Evolutionary conservation across 164 flowering plant species (phyloP).

Genomic region (Kalanchoe fedtschenkoi): DNA sequence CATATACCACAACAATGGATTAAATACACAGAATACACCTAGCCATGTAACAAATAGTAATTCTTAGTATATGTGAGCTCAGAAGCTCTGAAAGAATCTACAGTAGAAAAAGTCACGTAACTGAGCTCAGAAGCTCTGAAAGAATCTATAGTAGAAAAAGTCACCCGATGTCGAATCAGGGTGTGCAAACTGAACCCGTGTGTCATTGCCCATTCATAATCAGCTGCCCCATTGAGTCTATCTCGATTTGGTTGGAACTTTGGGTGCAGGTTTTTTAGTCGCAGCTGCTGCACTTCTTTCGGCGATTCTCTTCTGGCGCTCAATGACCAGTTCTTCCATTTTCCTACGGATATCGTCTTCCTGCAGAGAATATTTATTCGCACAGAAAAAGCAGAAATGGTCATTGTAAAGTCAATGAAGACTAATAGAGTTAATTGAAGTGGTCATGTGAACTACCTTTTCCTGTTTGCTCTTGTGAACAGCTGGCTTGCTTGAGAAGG

Average conservation of each 20-base stretch:
- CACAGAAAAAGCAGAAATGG: background rate
- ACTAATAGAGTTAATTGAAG: background rate
- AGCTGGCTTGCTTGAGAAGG: conserved; percentile 18
- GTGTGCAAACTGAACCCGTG: too few relatives aligned
- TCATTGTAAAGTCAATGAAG: background rate
- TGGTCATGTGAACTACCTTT: conserved; percentile 26
- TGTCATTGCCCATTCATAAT: too few relatives aligned
- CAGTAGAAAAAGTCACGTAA: too few relatives aligned
- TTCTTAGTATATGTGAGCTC: background rate
- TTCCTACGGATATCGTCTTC: conserved; percentile 17
- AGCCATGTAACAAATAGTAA: background rate
- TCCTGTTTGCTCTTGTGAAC: conserved; percentile 39
- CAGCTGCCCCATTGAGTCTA: too few relatives aligned
- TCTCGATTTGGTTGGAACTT: background rate
- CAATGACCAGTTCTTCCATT: conserved; percentile 16
- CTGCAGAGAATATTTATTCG: conserved; percentile 6
- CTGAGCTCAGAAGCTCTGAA: background rate
- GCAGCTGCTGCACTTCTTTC: conserved; percentile 15
- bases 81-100: background rate
- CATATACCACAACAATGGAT: background rate
- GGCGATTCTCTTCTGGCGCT: conserved; percentile 19
- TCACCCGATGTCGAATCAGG: too few relatives aligned
- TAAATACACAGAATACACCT: background rate
- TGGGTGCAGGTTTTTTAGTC: background rate
- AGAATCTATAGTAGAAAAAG: too few relatives aligned